Evolutionary conservation across 2,329 filamentous ascomycete genomes (phyloP).

Genomic region (Trichoderma sp.): DNA sequence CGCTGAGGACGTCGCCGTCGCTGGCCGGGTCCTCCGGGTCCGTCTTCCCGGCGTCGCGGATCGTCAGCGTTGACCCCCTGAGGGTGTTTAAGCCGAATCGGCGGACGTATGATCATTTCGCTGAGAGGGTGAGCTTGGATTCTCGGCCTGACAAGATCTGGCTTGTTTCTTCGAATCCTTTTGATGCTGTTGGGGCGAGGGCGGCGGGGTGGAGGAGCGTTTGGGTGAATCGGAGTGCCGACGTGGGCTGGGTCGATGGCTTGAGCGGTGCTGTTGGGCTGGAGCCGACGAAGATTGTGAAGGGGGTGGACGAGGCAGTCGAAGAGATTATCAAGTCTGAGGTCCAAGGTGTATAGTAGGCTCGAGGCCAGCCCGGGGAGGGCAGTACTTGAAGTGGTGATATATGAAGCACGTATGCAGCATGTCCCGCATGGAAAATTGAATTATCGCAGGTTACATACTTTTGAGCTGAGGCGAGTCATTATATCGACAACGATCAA

Average conservation of each 20-base stretch:
- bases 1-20: constrained; percentile 59
- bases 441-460: no score
- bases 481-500: no score
- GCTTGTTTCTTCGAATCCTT: constrained; percentile 73
- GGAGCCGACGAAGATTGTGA: constrained; percentile 57
- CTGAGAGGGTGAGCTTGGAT: constrained; percentile 51
- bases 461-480: no score
- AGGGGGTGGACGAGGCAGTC: constrained; percentile 61
- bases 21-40: constrained; percentile 52
- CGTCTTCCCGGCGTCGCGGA: constrained; percentile 47
- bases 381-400: neutral
- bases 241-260: constrained; percentile 65
- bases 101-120: constrained; percentile 63
- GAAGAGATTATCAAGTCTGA: constrained; percentile 36
- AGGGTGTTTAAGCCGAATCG: constrained; percentile 66
- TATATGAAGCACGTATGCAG: no score
- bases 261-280: constrained; percentile 51
- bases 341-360: neutral
- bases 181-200: constrained; percentile 69
- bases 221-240: constrained; percentile 65
- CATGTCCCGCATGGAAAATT: no score
- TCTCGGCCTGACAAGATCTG: constrained; percentile 57
- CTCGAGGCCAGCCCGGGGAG: no score
- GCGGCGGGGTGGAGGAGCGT: constrained; percentile 62
- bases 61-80: constrained; percentile 64